Evolutionary conservation across 768 basidiomycete species (phyloP), one percentile per base, ranked within the genome.

Genomic region (Tephrocybe sp.): DNA sequence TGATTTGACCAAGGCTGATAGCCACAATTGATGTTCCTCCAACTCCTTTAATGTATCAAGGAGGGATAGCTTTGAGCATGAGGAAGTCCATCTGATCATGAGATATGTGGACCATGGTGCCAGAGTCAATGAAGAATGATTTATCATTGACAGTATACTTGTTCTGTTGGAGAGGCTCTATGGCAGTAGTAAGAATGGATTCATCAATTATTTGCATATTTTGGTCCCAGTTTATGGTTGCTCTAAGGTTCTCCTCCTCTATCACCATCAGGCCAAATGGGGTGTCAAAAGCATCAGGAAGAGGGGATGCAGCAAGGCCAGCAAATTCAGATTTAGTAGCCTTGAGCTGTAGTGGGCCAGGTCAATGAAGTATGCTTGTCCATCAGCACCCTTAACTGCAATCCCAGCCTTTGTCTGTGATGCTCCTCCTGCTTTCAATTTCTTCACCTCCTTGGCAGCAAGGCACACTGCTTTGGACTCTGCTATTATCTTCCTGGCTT

Each of bases 401-500:
- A n/a, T 40, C 19, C 15, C 18, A 25, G 21, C 8, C 18, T 12
- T 43, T n/a, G 32, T 27, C n/a, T 18, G 2, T 7, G 8, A 13
- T 16, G 9, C 12, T 12, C 28, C 18, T 25, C 19, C 11, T 38
- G 13, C 19, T 52, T 45, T 38, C 37, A 27, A 24, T 36, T 52
- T 40, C 27, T 35, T 11, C 21, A 27, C 15, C 4, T 13, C 5
- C 8, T 1, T 43, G 5, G 32, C 44, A 3, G 52, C 58, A 9
- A 26, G 47, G 0, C 57, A 51, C 16, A 60, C 62, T 1, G 50
- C 54, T 2, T 58, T 46, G 1, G 60, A 48, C 62, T 0, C 63
- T n/a, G n/a, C n/a, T n/a, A n/a, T n/a, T n/a, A n/a, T n/a, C 60
- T 9, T 49, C 61, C 63, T 63, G 62, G 0, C 63, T 64, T n/a